Conservation (phyloP, 75 land plant species). For the Cryptomeria japonica region DNA sequence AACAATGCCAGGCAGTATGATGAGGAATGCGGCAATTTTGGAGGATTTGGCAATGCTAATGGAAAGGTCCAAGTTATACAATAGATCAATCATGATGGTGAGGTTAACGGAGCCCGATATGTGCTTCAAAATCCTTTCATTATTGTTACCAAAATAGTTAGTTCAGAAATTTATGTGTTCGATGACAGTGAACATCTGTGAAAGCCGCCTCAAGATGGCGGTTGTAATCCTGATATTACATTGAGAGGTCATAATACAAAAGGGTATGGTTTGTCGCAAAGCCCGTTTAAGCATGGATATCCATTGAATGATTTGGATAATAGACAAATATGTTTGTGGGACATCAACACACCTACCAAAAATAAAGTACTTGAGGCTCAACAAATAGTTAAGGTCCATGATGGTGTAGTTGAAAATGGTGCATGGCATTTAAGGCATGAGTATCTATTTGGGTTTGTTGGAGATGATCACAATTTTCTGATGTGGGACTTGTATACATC, state of each 20-base stretch:
- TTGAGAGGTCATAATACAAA: slow-evolving; percentile 81
- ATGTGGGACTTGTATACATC: slow-evolving; percentile 79
- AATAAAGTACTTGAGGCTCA: slow-evolving; percentile 76
- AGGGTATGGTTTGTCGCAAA: slow-evolving; percentile 92
- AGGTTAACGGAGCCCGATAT: slow-evolving; percentile 90
- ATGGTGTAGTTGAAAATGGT: too few species aligned
- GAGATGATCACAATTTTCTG: slow-evolving; percentile 81
- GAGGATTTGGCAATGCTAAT: too few species aligned
- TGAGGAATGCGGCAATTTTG: too few species aligned
- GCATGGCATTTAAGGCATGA: too few species aligned
- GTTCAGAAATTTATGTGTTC: slow-evolving; percentile 89
- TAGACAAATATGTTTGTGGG: slow-evolving; percentile 92
- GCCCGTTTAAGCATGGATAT: slow-evolving; percentile 21
- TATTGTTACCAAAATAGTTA: slow-evolving; percentile 16
- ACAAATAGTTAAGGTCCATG: slow-evolving; percentile 79
- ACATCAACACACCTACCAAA: slow-evolving; percentile 64
- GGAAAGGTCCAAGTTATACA: slow-evolving; percentile 81
- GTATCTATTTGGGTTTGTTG: too few species aligned
- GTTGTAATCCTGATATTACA: slow-evolving; percentile 8
- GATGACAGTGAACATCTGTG: slow-evolving; percentile 93
- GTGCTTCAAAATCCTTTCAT: slow-evolving; percentile 90
- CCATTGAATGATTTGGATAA: slow-evolving; percentile 89
- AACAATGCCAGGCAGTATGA: too few species aligned
- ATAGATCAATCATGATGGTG: slow-evolving; percentile 92
- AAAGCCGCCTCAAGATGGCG: slow-evolving; percentile 80